phyloP scores from a whole-genome alignment of 768 basidiomycete genomes.

The Rhizopogon rudus region DNA sequence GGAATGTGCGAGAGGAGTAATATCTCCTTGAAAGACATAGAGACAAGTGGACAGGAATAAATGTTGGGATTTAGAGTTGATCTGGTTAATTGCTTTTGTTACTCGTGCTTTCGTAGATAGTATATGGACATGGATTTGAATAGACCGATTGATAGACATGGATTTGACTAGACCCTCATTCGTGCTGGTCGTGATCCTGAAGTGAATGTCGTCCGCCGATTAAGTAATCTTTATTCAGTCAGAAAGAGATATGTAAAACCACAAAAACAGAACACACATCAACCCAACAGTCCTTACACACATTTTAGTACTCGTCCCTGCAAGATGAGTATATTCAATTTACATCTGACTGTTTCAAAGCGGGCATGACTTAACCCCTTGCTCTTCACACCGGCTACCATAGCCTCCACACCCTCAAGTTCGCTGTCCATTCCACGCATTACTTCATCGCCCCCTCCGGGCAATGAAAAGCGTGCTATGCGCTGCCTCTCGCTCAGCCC shows the following conservation, averaged over 20 bases:
- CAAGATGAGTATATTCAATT: constrained; percentile 7
- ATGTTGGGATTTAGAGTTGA: too few species aligned
- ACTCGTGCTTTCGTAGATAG: too few species aligned
- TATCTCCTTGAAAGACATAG: constrained; percentile 44
- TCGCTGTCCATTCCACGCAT: constrained; percentile 18
- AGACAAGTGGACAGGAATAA: background rate
- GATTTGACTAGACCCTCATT: background rate
- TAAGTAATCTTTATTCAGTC: background rate
- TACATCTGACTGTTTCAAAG: constrained; percentile 1
- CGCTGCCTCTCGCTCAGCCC: constrained; percentile 57
- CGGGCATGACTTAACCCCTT: constrained; percentile 52
- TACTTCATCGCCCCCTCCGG: constrained; percentile 27
- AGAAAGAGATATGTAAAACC: background rate
- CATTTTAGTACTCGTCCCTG: constrained; percentile 74
- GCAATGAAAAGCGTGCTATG: constrained; percentile 23
- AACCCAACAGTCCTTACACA: constrained; percentile 62
- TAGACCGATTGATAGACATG: too few species aligned
- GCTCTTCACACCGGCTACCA: constrained; percentile 74
- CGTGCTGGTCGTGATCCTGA: background rate
- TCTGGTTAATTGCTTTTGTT: too few species aligned
- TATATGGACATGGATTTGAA: too few species aligned
- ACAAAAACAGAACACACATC: constrained; percentile 12
- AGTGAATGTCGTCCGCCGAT: too few species aligned
- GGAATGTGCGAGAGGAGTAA: constrained; percentile 54
- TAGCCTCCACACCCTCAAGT: constrained; percentile 54